phyloP scores from a whole-genome alignment of 495 filamentous ascomycete species.

The Tuber indicum region DNA sequence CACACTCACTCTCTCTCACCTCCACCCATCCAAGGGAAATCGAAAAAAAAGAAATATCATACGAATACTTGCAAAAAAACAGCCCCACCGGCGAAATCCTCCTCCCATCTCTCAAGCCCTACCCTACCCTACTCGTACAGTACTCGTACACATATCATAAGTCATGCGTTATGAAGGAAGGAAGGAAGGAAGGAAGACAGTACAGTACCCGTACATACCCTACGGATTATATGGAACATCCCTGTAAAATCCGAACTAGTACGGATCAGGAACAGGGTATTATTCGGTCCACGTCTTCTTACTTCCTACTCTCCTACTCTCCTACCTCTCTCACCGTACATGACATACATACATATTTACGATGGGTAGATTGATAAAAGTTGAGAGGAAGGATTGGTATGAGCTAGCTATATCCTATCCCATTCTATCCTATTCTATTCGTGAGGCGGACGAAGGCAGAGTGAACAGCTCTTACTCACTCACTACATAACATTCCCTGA shows the following conservation, averaged over 20 bases:
- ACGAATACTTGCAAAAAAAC: background rate
- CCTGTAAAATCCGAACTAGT: background rate
- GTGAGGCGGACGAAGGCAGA: background rate
- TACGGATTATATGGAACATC: background rate
- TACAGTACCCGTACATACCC: background rate
- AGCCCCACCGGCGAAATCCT: background rate
- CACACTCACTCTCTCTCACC: too few species aligned
- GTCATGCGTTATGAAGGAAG: background rate
- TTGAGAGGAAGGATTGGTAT: background rate
- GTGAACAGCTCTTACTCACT: too few species aligned
- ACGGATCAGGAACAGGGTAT: background rate
- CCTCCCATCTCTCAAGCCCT: background rate
- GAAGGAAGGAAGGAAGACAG: background rate
- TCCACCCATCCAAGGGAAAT: background rate
- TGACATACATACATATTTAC: background rate
- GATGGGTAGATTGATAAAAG: background rate
- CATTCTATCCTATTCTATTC: background rate
- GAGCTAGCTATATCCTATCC: background rate
- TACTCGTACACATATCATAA: too few species aligned
- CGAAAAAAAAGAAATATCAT: background rate
- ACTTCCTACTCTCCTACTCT: background rate
- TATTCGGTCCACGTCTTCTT: constrained; percentile 1
- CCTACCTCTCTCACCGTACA: background rate
- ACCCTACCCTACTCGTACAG: background rate
- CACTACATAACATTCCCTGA: too few species aligned